Evolutionary conservation across 345 rosid species (phyloP).

Genomic region (Brassica nigra): DNA sequence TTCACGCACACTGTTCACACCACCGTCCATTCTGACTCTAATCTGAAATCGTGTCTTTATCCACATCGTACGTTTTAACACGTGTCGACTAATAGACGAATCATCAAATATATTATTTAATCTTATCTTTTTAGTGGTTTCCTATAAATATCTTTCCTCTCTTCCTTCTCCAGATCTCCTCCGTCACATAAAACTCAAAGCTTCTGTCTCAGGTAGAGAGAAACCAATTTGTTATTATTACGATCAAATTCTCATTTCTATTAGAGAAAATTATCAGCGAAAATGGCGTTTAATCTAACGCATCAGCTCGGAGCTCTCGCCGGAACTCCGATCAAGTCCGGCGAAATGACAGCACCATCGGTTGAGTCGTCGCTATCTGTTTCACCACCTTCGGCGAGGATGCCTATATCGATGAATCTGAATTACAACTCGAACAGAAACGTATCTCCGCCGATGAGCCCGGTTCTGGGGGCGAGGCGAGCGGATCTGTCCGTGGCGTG

Average conservation of each 20-base stretch:
- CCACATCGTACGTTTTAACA: constrained; percentile 18
- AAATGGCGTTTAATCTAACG: constrained; percentile 72
- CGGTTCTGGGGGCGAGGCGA: constrained; percentile 49
- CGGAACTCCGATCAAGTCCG: constrained; percentile 50
- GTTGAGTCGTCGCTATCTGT: constrained; percentile 46
- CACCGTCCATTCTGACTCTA: constrained; percentile 54
- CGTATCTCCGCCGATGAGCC: constrained; percentile 65
- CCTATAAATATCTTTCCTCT: constrained; percentile 33
- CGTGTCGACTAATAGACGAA: constrained; percentile 37
- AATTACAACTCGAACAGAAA: constrained; percentile 39
- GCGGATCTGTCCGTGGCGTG: constrained; percentile 73
- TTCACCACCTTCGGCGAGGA: constrained; percentile 61
- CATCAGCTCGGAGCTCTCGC: constrained; percentile 73
- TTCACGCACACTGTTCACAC: constrained; percentile 44
- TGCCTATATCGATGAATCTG: constrained; percentile 41
- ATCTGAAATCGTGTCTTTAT: constrained; percentile 47
- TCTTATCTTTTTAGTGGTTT: constrained; percentile 35
- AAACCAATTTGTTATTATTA: not conserved
- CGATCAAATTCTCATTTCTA: not conserved
- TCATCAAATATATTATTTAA: constrained; percentile 10
- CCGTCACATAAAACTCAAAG: constrained; percentile 10
- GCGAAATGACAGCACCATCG: constrained; percentile 36
- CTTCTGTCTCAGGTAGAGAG: not conserved
- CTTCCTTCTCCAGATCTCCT: not conserved
- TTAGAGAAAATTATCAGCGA: not conserved